Evolutionary conservation across 2,329 filamentous ascomycete genomes (phyloP), one percentile per base, ranked within the genome.

Genomic region (Phyllosticta citrichinensis): DNA sequence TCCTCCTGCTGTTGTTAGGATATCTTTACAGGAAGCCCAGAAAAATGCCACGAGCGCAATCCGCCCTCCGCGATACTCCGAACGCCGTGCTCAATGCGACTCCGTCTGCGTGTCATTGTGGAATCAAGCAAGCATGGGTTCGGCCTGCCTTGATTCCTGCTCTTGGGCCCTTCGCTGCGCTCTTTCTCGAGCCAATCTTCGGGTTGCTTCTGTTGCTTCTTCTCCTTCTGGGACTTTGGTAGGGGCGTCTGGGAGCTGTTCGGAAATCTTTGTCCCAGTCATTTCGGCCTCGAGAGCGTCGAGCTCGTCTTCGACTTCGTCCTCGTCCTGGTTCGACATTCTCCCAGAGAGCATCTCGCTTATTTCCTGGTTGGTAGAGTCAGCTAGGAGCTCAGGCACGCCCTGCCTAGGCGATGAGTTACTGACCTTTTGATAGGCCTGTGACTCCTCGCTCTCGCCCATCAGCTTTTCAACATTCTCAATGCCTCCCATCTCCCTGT

Each of bases 251-350:
- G 76, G 76, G 52, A 79, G 65, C 55, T 66, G 65, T 25, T 75
- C 69, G n/a, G 77, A 76, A 40, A 79, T 65, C 57, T 67, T 66
- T 22, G 69, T 67, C 35, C 74, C 75, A 51, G 72, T 73, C 58
- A 85, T 73, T 69, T 92, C 85, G 51, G 79, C 80, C 73, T 92
- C 88, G 65, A 99, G 80, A 1, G 86, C 87, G 60, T 89, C 90
- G 58, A 99, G 79, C 76, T 99, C 94, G 70, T 97, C 92, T 72
- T 99, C 94, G 35, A 99, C 94, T 70, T 97, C 94, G 70, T 97
- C 93, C 74, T 99, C 94, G 74, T 99, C 94, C 69, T 95, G 88
- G 70, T 91, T 94, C 14, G 91, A 90, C 78, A 99, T 92, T 67
- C 87, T 85, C 12, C 89, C 89, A 35, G 87, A 89, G 2, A 99